These are phyloP conservation scores for Cyamopsis tetragonoloba DNA, from an alignment of 306 rosid species.

Conservation along the genomic window DNA sequence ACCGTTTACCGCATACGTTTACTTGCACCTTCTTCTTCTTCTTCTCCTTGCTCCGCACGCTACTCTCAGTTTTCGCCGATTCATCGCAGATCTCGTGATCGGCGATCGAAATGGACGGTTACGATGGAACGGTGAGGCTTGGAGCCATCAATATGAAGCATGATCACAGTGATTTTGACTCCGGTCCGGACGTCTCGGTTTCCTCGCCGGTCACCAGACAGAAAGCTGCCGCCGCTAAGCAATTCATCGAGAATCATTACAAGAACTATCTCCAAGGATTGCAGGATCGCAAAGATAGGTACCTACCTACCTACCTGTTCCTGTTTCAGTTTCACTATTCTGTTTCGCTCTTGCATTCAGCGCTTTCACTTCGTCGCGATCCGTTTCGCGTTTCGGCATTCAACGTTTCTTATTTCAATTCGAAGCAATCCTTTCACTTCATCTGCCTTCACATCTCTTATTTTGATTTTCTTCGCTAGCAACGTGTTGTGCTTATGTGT, in stretches of 20 bases:
- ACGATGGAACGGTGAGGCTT: slow-evolving; percentile 73
- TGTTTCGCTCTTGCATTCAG: neutral
- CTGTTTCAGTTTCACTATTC: slow-evolving; percentile 1
- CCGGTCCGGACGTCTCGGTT: slow-evolving; percentile 72
- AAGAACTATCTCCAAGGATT: slow-evolving; percentile 89
- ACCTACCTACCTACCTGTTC: neutral
- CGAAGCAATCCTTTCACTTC: neutral
- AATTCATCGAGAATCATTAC: slow-evolving; percentile 96
- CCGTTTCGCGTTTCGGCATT: neutral
- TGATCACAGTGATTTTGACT: slow-evolving; percentile 64
- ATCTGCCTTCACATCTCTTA: neutral
- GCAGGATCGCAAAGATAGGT: slow-evolving; percentile 99
- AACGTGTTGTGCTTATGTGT: neutral
- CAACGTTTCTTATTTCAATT: neutral
- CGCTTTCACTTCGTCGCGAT: neutral
- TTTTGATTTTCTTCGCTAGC: neutral
- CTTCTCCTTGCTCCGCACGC: slow-evolving; percentile 8
- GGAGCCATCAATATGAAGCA: slow-evolving; percentile 74
- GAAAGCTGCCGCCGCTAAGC: slow-evolving; percentile 94
- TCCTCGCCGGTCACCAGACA: slow-evolving; percentile 94
- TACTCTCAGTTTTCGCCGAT: neutral
- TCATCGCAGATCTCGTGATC: slow-evolving; percentile 28
- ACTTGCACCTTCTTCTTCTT: neutral
- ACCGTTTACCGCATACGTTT: neutral
- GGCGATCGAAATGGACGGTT: slow-evolving; percentile 61